Evolutionary conservation across 164 flowering plant species (phyloP), one percentile per base, ranked within the genome.

Genomic region (Annona cherimola): DNA sequence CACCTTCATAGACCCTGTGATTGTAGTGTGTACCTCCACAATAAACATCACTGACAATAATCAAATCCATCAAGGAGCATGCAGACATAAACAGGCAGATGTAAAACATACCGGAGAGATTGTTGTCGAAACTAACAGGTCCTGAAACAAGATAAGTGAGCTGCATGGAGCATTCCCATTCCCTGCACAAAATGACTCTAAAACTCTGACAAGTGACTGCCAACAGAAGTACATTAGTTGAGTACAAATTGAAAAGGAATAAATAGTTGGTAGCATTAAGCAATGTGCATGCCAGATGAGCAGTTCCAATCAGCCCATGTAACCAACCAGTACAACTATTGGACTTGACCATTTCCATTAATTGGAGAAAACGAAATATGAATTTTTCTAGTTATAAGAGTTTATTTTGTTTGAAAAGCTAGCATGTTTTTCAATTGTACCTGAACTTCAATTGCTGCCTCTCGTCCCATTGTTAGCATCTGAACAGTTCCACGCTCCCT

Each of bases 371-470:
- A 62, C 11, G 3, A 62, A 41, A 62, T 39, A 62, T 50, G 14
- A 62, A 7, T 6, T 11, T 62, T 3, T 41, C 65, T 62, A 20
- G 26, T 20, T 26, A 62, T 7, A 63, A 19, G 2, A 19, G 42
- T 43, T 41, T 39, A 14, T 18, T 41, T 39, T 14, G 42, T 11
- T 8, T 64, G 8, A 67, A 9, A 70, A 61, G 20, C n/a, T 16
- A 63, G 50, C 41, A 62, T 6, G 35, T 41, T 61, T 19, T 20
- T 61, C 64, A 69, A 71, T 45, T 81, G 50, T 69, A 94, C 98
- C 99, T 96, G 97, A 81, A 96, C 90, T 77, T 89, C 98, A 74
- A 96, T 79, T 57, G 99, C 98, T 75, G 93, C 96, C 77, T 96
- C 99, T 71, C 98, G 82, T 3, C 97, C 89, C 6, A 93, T 78